A percentile compares a stretch with the other conserved stretches of the same genome.
These are phyloP conservation scores for Exophiala spinifera DNA, from an alignment of 2,329 filamentous ascomycete species.

Conservation along the genomic window DNA sequence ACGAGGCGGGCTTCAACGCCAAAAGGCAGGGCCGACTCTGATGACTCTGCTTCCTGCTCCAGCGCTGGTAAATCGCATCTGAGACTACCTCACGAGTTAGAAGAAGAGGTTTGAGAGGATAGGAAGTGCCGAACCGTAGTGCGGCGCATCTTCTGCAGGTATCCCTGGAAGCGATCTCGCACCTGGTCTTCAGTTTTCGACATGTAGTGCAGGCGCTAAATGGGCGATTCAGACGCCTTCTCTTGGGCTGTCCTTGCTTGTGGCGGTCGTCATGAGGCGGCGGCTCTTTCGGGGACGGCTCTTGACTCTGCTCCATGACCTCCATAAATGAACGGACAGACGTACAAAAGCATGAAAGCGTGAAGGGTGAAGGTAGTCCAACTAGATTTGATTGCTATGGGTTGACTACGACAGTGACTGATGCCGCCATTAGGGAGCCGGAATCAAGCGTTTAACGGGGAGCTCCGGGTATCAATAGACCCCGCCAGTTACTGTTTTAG, in stretches of 20 bases:
- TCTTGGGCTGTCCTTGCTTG: neutral
- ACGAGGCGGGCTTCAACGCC: slow-evolving; percentile 2
- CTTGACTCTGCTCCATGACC: neutral
- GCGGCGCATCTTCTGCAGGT: neutral
- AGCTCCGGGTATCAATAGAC: neutral
- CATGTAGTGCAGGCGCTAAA: neutral
- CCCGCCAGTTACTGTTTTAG: neutral
- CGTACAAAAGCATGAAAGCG: neutral
- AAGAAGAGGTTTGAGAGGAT: neutral
- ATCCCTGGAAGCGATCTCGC: neutral
- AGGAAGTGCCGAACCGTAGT: neutral
- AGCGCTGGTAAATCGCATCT: neutral
- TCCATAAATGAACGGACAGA: neutral
- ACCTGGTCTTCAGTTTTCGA: neutral
- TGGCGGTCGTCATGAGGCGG: neutral
- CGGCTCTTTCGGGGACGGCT: neutral
- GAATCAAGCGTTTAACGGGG: neutral
- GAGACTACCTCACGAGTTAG: neutral
- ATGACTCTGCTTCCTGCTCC: neutral
- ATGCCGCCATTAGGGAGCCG: neutral
- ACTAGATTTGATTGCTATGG: neutral
- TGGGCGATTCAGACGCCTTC: neutral
- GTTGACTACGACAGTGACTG: neutral
- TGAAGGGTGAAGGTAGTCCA: neutral
- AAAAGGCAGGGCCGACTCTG: neutral